These are phyloP conservation scores for Talaromyces marneffei DNA, from an alignment of 2,329 filamentous ascomycete species.

Conservation along the genomic window DNA sequence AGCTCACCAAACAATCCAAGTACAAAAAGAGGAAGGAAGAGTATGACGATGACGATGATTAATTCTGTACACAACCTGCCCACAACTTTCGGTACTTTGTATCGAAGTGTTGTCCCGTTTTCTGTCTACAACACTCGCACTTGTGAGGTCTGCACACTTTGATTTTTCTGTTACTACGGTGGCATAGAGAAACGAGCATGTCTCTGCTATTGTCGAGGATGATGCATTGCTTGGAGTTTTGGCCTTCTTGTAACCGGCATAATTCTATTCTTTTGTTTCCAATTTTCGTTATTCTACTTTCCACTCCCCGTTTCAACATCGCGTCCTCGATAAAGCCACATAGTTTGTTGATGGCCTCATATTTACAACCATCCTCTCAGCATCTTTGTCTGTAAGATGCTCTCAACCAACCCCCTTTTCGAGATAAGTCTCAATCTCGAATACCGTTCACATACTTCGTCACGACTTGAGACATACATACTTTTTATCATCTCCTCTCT, in stretches of 20 bases:
- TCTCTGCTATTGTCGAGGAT: constrained; percentile 2
- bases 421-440: not conserved
- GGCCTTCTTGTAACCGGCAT: not conserved
- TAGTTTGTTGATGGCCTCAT: not conserved
- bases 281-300: not conserved
- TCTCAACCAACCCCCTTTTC: not conserved
- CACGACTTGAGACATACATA: not conserved
- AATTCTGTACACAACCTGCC: not conserved
- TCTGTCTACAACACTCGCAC: not conserved
- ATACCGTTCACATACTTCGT: not conserved
- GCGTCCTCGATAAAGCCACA: not conserved
- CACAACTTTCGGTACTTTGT: not conserved
- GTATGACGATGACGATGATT: constrained; percentile 12
- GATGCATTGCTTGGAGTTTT: constrained; percentile 8
- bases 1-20: constrained; percentile 50
- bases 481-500: constrained; percentile 1
- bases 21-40: constrained; percentile 4
- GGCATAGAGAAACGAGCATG: constrained; percentile 3
- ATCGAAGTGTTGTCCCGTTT: not conserved
- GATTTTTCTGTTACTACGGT: not conserved
- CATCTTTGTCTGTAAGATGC: not conserved
- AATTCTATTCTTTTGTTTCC: not conserved
- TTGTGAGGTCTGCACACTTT: not conserved
- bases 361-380: not conserved
- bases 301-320: not conserved